Percentiles rank a stretch among this genome's conserved stretches.
phyloP scores from a whole-genome alignment of 2,329 filamentous ascomycete genomes.

The Talaromyces sp. region DNA sequence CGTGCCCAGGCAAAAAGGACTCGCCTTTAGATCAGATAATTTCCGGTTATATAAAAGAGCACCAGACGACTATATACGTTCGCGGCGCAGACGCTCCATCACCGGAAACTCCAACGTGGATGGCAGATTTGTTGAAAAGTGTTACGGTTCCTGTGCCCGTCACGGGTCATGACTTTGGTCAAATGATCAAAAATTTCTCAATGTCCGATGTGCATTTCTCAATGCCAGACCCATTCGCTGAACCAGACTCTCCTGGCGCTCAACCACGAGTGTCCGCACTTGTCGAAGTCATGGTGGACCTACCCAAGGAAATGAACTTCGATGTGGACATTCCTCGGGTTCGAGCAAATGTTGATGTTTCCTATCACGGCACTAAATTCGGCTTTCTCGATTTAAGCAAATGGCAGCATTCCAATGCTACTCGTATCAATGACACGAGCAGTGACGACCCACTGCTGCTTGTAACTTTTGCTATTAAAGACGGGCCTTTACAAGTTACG shows the following conservation, averaged over 20 bases:
- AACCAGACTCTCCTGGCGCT: constrained; percentile 65
- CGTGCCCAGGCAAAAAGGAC: constrained; percentile 69
- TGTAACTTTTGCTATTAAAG: constrained; percentile 68
- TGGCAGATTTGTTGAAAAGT: constrained; percentile 71
- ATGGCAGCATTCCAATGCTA: constrained; percentile 83
- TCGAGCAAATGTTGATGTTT: constrained; percentile 72
- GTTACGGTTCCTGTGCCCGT: constrained; percentile 81
- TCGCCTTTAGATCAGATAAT: constrained; percentile 84
- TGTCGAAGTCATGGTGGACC: constrained; percentile 68
- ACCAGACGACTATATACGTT: constrained; percentile 73
- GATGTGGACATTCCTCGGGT: constrained; percentile 72
- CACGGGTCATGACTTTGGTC: constrained; percentile 73
- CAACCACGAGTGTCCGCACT: constrained; percentile 77
- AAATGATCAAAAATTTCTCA: constrained; percentile 81
- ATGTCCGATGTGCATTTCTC: constrained; percentile 80
- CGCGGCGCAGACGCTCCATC: constrained; percentile 67
- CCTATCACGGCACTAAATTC: constrained; percentile 70
- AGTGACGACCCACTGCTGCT: constrained; percentile 59
- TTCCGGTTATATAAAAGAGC: constrained; percentile 73
- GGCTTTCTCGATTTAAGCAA: constrained; percentile 72
- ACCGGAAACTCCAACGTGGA: constrained; percentile 71
- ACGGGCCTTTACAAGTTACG: constrained; percentile 78
- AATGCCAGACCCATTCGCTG: constrained; percentile 73
- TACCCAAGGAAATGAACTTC: constrained; percentile 85
- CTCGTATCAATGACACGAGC: constrained; percentile 52